phyloP scores from a whole-genome alignment of 2,329 filamentous ascomycete species.

The Hirsutella rhossiliensis region DNA sequence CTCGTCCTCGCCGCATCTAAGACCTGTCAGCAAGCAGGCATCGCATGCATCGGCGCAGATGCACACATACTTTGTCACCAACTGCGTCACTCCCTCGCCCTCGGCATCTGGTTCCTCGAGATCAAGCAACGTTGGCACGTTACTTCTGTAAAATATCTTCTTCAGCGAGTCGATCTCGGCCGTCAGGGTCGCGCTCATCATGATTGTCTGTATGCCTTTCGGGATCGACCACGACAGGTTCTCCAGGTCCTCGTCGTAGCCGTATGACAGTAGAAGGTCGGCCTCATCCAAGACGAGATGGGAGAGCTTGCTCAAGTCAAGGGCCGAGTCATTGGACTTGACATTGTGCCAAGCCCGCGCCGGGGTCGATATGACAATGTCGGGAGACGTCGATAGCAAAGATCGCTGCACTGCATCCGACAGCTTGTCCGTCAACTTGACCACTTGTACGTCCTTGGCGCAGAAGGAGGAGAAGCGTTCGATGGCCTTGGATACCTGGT shows the following conservation, averaged over 20 bases:
- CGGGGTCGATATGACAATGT: slow-evolving; percentile 85
- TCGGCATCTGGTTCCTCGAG: slow-evolving; percentile 73
- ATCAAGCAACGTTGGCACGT: slow-evolving; percentile 64
- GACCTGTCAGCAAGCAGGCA: slow-evolving; percentile 5
- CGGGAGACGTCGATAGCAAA: slow-evolving; percentile 72
- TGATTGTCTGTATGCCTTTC: slow-evolving; percentile 74
- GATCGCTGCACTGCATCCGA: slow-evolving; percentile 81
- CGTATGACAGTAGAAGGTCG: slow-evolving; percentile 86
- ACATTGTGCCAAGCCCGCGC: slow-evolving; percentile 71
- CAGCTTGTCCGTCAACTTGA: slow-evolving; percentile 85
- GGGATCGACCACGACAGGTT: slow-evolving; percentile 68
- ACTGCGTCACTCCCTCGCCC: slow-evolving; percentile 69
- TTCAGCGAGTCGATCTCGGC: slow-evolving; percentile 79
- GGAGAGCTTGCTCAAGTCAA: slow-evolving; percentile 59
- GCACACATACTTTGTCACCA: slow-evolving; percentile 56
- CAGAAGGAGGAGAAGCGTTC: slow-evolving; percentile 72
- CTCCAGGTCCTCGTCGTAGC: slow-evolving; percentile 82
- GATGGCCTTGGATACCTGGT: slow-evolving; percentile 74
- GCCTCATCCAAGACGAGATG: slow-evolving; percentile 89
- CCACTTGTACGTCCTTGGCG: slow-evolving; percentile 66
- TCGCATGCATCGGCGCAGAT: background rate
- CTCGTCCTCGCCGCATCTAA: slow-evolving; percentile 82
- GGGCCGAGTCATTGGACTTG: slow-evolving; percentile 46
- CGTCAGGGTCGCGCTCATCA: slow-evolving; percentile 89
- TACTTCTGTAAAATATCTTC: slow-evolving; percentile 61